Evolutionary conservation across 1,139 yeast species (phyloP), one percentile per base, ranked within the genome.

Genomic region (Suhomyces kunorum): DNA sequence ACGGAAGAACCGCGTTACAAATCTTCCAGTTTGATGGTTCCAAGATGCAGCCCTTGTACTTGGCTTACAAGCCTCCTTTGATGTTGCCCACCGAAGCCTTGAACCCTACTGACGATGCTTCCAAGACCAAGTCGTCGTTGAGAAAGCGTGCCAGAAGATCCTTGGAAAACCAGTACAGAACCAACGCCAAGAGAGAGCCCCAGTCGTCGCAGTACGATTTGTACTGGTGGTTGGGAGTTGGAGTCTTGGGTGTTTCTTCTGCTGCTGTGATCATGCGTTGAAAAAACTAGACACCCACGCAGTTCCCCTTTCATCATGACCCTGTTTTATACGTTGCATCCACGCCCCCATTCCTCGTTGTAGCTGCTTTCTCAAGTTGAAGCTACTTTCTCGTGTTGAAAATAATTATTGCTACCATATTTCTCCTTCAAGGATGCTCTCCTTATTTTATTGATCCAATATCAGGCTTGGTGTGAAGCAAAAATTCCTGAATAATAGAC

Each of bases 51-150:
- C 98, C 98, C 0, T 66, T 92, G 54, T 92, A 87, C 62, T 75
- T 92, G 64, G 96, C 94, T 3, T 92, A 90, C 69, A 78, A 77
- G 56, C 98, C 98, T 7, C 95, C 98, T 14, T 74, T 85, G 77
- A 92, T 92, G 98, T 78, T 92, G 48, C 98, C 98, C 16, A 92
- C 98, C 1, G 66, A 64, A 42, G 90, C 97, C 1, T 71, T 92
- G 73, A 90, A 89, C 61, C 98, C 98, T 20, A 87, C 96, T 3
- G 71, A 72, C 34, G 57, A 56, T 7, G 68, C 69, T 2, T 66
- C 68, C 16, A 67, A 66, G 34, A 63, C 73, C 22, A 61, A 59
- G 35, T 51, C 69, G 12, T 68, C 72, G 14, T 59, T 77, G 47
- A 68, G 77, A 53, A 64, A 60, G 36, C 64, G 71, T 47, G 76